phyloP scores from a whole-genome alignment of 1,284 basidiomycete species.

The Apiotrichum sp. region DNA sequence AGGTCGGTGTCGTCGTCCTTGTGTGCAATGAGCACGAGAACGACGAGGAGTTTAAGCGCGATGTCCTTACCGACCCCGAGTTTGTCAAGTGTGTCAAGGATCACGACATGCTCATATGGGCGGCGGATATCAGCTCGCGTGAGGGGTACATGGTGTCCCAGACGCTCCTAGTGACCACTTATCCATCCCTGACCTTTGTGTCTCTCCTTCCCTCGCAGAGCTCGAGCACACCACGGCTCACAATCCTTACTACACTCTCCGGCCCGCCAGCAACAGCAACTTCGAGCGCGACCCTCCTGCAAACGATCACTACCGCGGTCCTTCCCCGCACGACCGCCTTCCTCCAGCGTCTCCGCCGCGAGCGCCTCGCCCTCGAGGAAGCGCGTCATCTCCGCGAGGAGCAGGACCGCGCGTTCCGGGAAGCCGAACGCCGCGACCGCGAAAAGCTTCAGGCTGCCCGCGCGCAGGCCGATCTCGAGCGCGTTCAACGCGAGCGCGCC shows the following conservation, averaged over 20 bases:
- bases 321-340: slow-evolving; percentile 72
- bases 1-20: slow-evolving; percentile 74
- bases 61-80: slow-evolving; percentile 66
- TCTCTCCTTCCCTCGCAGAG: slow-evolving; percentile 64
- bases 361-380: slow-evolving; percentile 53
- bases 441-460: slow-evolving; percentile 46
- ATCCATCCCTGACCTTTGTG: slow-evolving; percentile 85
- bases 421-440: slow-evolving; percentile 61
- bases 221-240: slow-evolving; percentile 54
- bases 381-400: slow-evolving; percentile 68
- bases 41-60: slow-evolving; percentile 77
- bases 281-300: slow-evolving; percentile 57
- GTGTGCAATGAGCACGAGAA: slow-evolving; percentile 87
- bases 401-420: slow-evolving; percentile 72
- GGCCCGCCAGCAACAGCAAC: slow-evolving; percentile 61
- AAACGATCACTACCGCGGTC: slow-evolving; percentile 63
- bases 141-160: slow-evolving; percentile 81
- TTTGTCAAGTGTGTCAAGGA: slow-evolving; percentile 62
- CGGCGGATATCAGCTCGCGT: slow-evolving; percentile 69
- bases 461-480: slow-evolving; percentile 23
- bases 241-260: slow-evolving; percentile 74
- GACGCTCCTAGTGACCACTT: slow-evolving; percentile 81
- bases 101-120: slow-evolving; percentile 74
- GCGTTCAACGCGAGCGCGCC: slow-evolving; percentile 38
- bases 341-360: slow-evolving; percentile 57